Evolutionary conservation across 768 basidiomycete species (phyloP).

Genomic region (Auricularia auricula-judae): DNA sequence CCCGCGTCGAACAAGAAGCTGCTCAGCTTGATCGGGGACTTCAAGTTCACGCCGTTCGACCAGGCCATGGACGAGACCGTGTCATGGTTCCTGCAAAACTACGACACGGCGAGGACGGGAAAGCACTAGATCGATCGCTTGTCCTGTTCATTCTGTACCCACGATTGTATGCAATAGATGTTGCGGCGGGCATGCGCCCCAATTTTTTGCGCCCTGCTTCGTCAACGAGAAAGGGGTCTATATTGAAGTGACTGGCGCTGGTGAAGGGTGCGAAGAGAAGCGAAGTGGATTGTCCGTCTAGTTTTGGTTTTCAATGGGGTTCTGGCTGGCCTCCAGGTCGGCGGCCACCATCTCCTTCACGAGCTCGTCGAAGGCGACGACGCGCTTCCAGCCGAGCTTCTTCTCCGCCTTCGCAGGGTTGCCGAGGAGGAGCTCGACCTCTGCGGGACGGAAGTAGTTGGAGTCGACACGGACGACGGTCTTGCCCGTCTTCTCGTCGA

Average conservation of each 20-base stretch:
- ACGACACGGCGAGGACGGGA: slow-evolving; percentile 28
- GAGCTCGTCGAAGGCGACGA: slow-evolving; percentile 70
- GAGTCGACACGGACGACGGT: slow-evolving; percentile 78
- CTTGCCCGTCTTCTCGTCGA: slow-evolving; percentile 55
- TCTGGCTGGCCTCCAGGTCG: slow-evolving; percentile 63
- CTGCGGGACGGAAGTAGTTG: slow-evolving; percentile 87
- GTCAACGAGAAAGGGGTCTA: too few species aligned
- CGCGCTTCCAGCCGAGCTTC: slow-evolving; percentile 82
- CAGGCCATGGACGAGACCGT: slow-evolving; percentile 67
- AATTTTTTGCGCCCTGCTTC: too few species aligned
- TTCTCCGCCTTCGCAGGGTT: slow-evolving; percentile 86
- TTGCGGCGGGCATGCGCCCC: too few species aligned
- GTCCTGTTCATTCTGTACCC: too few species aligned
- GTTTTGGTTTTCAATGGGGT: slow-evolving; percentile 78
- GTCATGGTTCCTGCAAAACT: slow-evolving; percentile 81
- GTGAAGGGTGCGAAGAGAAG: background rate
- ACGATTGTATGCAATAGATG: too few species aligned
- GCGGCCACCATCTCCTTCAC: slow-evolving; percentile 88
- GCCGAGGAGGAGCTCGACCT: slow-evolving; percentile 88
- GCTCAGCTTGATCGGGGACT: slow-evolving; percentile 60
- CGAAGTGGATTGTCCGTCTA: slow-evolving; percentile 16
- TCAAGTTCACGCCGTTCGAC: slow-evolving; percentile 88
- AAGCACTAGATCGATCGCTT: background rate
- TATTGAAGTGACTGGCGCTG: too few species aligned
- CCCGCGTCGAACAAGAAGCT: slow-evolving; percentile 91